A percentile compares a stretch with the other conserved stretches of the same genome.
These are phyloP conservation scores for Collybia sp. DNA, from an alignment of 768 basidiomycete species.

Conservation along the genomic window DNA sequence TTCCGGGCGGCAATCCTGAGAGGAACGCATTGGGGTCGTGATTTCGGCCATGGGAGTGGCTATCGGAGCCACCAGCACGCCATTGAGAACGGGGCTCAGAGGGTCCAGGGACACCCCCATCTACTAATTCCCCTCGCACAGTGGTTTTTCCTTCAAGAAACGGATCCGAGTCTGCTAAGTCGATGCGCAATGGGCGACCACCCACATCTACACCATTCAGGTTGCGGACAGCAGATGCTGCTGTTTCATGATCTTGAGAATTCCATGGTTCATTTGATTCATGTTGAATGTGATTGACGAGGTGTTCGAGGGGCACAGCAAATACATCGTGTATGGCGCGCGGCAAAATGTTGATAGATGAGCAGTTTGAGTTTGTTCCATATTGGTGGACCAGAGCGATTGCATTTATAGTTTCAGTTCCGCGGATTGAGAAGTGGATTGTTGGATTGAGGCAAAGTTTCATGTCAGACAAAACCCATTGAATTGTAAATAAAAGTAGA, in stretches of 20 bases:
- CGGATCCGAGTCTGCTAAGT: conserved; percentile 90
- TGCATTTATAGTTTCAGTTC: background rate
- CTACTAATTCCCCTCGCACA: conserved; percentile 75
- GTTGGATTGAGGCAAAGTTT: conserved; percentile 17
- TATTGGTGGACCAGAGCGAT: background rate
- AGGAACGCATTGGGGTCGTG: conserved; percentile 55
- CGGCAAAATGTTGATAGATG: too few relatives aligned
- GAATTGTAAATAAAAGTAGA: conserved; percentile 22
- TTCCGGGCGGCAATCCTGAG: conserved; percentile 67
- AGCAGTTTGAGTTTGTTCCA: background rate
- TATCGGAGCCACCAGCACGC: conserved; percentile 40
- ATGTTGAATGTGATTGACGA: background rate
- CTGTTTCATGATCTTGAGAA: conserved; percentile 86
- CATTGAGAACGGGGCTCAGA: conserved; percentile 51
- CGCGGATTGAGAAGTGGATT: conserved; percentile 4
- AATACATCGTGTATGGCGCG: background rate
- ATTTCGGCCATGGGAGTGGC: conserved; percentile 24
- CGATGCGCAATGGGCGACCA: conserved; percentile 89
- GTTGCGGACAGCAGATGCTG: conserved; percentile 91
- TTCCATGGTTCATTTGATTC: too few relatives aligned
- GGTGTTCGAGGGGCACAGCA: background rate
- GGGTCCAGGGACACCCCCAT: conserved; percentile 55
- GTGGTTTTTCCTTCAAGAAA: conserved; percentile 90
- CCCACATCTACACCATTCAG: conserved; percentile 90
- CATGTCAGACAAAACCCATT: conserved; percentile 28